Percentiles rank a stretch among this genome's conserved stretches.
These are phyloP conservation scores for Penicillium cataractarum DNA, from an alignment of 495 filamentous ascomycete genomes.

Conservation along the genomic window DNA sequence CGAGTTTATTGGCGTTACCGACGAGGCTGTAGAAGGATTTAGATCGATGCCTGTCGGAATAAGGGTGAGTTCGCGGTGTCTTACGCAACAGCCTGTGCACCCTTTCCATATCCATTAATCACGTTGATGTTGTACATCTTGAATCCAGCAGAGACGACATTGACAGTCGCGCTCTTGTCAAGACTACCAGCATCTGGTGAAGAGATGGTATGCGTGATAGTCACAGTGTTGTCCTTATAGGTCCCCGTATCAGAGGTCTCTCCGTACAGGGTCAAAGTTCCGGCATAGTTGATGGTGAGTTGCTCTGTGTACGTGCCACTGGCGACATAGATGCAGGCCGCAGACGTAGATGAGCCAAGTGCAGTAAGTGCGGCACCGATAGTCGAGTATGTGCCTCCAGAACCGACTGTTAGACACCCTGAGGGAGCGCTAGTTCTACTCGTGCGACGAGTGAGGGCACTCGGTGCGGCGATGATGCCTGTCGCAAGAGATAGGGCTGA, in stretches of 20 bases:
- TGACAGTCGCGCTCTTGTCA: slow-evolving; percentile 58
- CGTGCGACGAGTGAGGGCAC: slow-evolving; percentile 13
- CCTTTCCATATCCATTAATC: slow-evolving; percentile 50
- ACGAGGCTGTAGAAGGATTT: slow-evolving; percentile 43
- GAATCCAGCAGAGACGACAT: slow-evolving; percentile 53
- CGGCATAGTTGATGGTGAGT: slow-evolving; percentile 52
- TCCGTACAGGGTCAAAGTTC: slow-evolving; percentile 51
- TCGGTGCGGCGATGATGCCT: slow-evolving; percentile 14
- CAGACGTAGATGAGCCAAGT: slow-evolving; percentile 26
- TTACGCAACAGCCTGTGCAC: slow-evolving; percentile 41
- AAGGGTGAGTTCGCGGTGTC: slow-evolving; percentile 6
- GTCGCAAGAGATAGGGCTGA: slow-evolving; percentile 18
- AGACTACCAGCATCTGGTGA: slow-evolving; percentile 49
- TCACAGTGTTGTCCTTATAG: slow-evolving; percentile 63
- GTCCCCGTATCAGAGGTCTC: slow-evolving; percentile 56
- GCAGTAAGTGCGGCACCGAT: slow-evolving; percentile 31
- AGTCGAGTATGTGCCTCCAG: slow-evolving; percentile 30
- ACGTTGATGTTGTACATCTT: slow-evolving; percentile 68
- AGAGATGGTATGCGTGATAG: slow-evolving; percentile 56
- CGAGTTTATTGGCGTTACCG: slow-evolving; percentile 52
- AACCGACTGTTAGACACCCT: slow-evolving; percentile 36
- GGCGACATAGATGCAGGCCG: slow-evolving; percentile 39
- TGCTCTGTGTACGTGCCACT: slow-evolving; percentile 51
- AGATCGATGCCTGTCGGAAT: too few species aligned
- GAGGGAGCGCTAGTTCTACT: slow-evolving; percentile 30